Conservation (phyloP, 805 yeast genomes). For the Starmerella bombicola region DNA sequence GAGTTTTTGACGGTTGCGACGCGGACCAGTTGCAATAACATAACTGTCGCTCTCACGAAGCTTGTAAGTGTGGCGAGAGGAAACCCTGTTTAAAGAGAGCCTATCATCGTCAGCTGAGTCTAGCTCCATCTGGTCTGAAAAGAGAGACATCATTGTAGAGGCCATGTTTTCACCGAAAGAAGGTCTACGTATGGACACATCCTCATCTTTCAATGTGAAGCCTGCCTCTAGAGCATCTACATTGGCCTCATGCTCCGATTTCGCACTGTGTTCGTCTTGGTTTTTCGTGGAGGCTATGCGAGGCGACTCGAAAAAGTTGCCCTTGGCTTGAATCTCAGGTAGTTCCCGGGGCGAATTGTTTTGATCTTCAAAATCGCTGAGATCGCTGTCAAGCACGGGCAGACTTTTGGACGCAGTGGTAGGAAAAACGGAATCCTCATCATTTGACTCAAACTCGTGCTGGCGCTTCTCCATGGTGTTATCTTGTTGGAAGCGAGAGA, state of each 20-base stretch:
- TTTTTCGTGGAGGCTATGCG: neutral
- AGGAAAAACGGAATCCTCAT: neutral
- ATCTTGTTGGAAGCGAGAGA: slow-evolving; percentile 5
- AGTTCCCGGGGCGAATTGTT: neutral
- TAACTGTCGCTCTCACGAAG: slow-evolving; percentile 17
- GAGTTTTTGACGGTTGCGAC: neutral
- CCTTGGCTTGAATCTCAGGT: neutral
- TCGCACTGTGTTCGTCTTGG: neutral
- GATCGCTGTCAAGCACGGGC: slow-evolving; percentile 17
- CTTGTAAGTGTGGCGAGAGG: slow-evolving; percentile 8
- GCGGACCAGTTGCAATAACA: slow-evolving; percentile 19
- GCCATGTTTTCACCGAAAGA: slow-evolving; percentile 18
- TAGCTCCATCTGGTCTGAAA: slow-evolving; percentile 5
- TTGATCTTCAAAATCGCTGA: slow-evolving; percentile 11
- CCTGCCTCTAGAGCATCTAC: neutral
- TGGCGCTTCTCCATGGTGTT: neutral
- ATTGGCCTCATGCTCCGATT: neutral
- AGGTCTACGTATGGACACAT: slow-evolving; percentile 13
- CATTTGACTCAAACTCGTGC: neutral
- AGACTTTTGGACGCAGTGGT: no score
- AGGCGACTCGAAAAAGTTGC: neutral
- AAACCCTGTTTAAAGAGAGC: neutral
- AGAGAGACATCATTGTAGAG: slow-evolving; percentile 12
- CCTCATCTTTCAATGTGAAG: no score
- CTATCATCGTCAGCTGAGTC: neutral